These are phyloP conservation scores for Lachnellula cervina DNA, from an alignment of 2,329 filamentous ascomycete species.

Conservation along the genomic window DNA sequence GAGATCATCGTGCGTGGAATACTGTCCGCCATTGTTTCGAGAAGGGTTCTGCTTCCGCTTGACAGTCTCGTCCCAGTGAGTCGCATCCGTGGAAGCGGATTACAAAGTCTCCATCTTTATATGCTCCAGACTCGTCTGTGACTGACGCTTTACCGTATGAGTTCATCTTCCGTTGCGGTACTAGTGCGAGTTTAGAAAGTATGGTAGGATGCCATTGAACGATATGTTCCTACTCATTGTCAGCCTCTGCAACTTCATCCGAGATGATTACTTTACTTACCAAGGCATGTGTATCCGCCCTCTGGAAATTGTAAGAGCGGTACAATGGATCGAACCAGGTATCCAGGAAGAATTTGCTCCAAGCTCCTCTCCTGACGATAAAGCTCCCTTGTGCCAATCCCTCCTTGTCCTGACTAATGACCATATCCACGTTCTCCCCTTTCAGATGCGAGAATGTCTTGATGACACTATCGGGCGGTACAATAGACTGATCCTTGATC, in stretches of 20 bases:
- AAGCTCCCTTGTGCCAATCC: constrained; percentile 75
- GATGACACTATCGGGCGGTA: constrained; percentile 95
- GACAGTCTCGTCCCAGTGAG: constrained; percentile 57
- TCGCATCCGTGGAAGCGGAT: constrained; percentile 74
- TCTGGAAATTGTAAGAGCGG: constrained; percentile 91
- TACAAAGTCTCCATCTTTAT: constrained; percentile 79
- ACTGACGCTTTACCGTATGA: constrained; percentile 55
- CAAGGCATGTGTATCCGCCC: constrained; percentile 85
- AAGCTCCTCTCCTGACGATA: constrained; percentile 76
- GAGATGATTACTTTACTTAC: constrained; percentile 44
- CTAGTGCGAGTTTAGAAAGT: constrained; percentile 78
- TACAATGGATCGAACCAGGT: constrained; percentile 96
- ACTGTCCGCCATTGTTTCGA: constrained; percentile 31
- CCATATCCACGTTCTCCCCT: constrained; percentile 70
- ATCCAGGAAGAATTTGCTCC: constrained; percentile 89
- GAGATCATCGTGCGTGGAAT: constrained; percentile 24
- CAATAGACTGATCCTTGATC: constrained; percentile 79
- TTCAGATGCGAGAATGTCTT: constrained; percentile 84
- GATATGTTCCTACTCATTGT: constrained; percentile 63
- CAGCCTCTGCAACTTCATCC: constrained; percentile 1
- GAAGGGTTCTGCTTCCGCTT: constrained; percentile 54
- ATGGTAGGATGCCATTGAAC: constrained; percentile 97
- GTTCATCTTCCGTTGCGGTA: constrained; percentile 83
- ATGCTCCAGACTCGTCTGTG: constrained; percentile 52
- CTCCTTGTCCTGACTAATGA: constrained; percentile 78